Evolutionary conservation across 305 asterid genomes (phyloP), one percentile per base, ranked within the genome.

Genomic region (Nicotiana rustica): DNA sequence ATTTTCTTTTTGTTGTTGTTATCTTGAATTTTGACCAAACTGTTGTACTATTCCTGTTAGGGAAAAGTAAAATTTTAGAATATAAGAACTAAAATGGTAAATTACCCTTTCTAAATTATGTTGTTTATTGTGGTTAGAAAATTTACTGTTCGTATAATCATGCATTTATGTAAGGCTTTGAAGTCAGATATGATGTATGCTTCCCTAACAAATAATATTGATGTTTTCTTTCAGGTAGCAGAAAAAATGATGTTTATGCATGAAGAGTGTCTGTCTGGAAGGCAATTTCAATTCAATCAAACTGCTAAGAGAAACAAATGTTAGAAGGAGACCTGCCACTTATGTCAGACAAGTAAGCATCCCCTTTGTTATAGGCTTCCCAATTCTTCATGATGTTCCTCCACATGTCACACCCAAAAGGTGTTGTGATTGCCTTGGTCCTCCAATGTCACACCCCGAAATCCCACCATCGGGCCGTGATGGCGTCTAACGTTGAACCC

Each of bases 171-270:
- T 14, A 13, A 49, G 62, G 44, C 29, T 73, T 5, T 49, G 31
- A 41, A 49, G 79, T 47, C 62, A 47, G 14, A 2, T 47, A n/a
- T 73, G 79, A 47, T 47, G 61, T 49, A 47, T 25, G 62, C 13
- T 47, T 73, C 14, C 21, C 15, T 49, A 25, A 52, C 44, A 49
- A 49, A 10, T 25, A 4, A 25, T 49, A 14, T 14, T 31, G 31
- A 67, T 70, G 52, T 49, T 73, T 41, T 73, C 64, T 73, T 83
- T 31, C 84, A 92, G 97, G 79, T 92, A 21, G 93, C 95, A 69
- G 86, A 84, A 81, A 87, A 89, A 52, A n/a, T 92, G 89, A 89
- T 93, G 96, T 56, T 84, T 38, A 92, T 92, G 94, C 92, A 85
- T 77, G 94, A 93, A 86, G 95, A 89, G 81, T 25, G 29, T 25